Conservation (phyloP, 768 basidiomycete genomes). For the Mycena belliarum region DNA sequence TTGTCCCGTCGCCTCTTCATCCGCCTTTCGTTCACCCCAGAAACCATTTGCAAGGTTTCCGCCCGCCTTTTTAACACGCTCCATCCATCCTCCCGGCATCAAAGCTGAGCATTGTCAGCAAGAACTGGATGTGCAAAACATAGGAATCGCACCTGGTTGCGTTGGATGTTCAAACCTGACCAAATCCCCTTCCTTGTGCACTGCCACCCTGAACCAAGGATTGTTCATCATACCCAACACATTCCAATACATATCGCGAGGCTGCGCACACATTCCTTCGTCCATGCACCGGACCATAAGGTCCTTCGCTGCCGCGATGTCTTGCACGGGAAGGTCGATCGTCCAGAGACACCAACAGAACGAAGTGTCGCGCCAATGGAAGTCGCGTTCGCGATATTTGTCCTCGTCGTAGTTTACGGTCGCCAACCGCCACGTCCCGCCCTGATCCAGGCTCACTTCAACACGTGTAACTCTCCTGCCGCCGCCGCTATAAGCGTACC, state of each 20-base stretch:
- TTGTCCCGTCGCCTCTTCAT: not conserved
- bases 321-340: slow-evolving; percentile 35
- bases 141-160: too few relatives aligned
- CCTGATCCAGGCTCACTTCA: slow-evolving; percentile 37
- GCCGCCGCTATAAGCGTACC: slow-evolving; percentile 66
- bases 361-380: slow-evolving; percentile 9
- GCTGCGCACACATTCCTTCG: slow-evolving; percentile 51
- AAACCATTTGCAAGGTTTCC: slow-evolving; percentile 42
- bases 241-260: slow-evolving; percentile 59
- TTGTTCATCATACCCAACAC: slow-evolving; percentile 66
- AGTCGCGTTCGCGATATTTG: slow-evolving; percentile 6
- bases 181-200: slow-evolving; percentile 36
- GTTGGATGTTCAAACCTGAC: slow-evolving; percentile 63
- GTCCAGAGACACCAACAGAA: slow-evolving; percentile 64
- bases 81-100: slow-evolving; percentile 59
- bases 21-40: slow-evolving; percentile 5
- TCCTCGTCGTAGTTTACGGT: slow-evolving; percentile 25
- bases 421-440: slow-evolving; percentile 45
- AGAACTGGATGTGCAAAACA: too few relatives aligned
- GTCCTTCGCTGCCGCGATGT: slow-evolving; percentile 35
- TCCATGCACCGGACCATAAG: slow-evolving; percentile 58
- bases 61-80: slow-evolving; percentile 50
- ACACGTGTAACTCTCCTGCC: slow-evolving; percentile 59
- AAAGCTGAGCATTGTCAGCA: too few relatives aligned
- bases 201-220: slow-evolving; percentile 60